These are phyloP conservation scores for Spathaspora boniae DNA, from an alignment of 805 yeast species.

Conservation along the genomic window DNA sequence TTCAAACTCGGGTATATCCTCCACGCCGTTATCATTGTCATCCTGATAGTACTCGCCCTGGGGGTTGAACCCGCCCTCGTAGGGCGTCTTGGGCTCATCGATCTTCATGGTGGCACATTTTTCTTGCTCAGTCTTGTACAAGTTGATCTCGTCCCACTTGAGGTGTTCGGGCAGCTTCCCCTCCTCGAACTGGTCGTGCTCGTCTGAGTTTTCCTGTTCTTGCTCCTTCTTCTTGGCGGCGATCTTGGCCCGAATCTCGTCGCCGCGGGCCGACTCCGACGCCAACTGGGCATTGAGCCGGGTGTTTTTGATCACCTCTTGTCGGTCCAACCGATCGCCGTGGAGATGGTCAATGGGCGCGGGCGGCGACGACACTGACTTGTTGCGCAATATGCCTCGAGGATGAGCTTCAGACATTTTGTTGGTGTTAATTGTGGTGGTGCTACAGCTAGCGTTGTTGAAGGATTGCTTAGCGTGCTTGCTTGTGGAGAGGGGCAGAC, in stretches of 20 bases:
- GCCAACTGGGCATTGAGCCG: slow-evolving; percentile 61
- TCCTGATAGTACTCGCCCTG: slow-evolving; percentile 69
- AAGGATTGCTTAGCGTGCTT: too few species aligned
- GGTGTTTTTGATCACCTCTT: slow-evolving; percentile 78
- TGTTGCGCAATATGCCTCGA: slow-evolving; percentile 54
- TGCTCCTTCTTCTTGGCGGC: slow-evolving; percentile 29
- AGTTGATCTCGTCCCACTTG: slow-evolving; percentile 83
- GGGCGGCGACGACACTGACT: slow-evolving; percentile 27
- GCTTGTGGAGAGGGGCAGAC: too few species aligned
- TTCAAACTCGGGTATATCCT: slow-evolving; percentile 49
- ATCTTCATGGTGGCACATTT: slow-evolving; percentile 74
- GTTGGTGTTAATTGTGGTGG: neutral
- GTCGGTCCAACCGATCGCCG: slow-evolving; percentile 47
- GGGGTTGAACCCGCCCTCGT: slow-evolving; percentile 84
- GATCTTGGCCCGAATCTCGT: slow-evolving; percentile 43
- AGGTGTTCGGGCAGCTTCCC: slow-evolving; percentile 49
- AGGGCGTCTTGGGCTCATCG: slow-evolving; percentile 95
- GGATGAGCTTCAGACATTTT: slow-evolving; percentile 14
- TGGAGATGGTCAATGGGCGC: too few species aligned
- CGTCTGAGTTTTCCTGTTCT: slow-evolving; percentile 2
- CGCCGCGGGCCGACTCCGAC: slow-evolving; percentile 39
- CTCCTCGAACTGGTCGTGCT: too few species aligned
- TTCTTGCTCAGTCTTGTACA: slow-evolving; percentile 70
- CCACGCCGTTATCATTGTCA: slow-evolving; percentile 37
- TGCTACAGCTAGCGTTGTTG: too few species aligned